Percentiles rank a stretch among this genome's conserved stretches.
phyloP scores from a whole-genome alignment of 495 filamentous ascomycete species.

The Aspergillus haitiensis region DNA sequence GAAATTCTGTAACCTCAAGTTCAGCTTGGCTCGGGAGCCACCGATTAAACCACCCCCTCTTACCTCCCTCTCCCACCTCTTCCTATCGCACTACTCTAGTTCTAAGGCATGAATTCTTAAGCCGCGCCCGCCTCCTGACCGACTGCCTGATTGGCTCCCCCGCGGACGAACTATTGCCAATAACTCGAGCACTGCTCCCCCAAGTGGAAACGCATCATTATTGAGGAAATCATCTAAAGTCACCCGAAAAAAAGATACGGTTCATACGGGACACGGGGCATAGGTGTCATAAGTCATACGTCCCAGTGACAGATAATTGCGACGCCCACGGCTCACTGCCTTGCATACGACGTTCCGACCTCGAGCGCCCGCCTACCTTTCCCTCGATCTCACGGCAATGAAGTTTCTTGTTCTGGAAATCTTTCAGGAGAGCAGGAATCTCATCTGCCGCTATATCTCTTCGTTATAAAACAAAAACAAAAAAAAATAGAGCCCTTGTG shows the following conservation, averaged over 20 bases:
- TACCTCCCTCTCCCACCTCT: conserved; percentile 8
- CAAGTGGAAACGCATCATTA: conserved; percentile 4
- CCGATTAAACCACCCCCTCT: conserved; percentile 1
- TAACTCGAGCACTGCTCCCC: conserved; percentile 8
- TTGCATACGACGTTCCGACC: conserved; percentile 9
- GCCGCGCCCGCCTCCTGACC: not conserved
- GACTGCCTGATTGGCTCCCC: conserved; percentile 7
- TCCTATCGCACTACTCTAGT: conserved; percentile 10
- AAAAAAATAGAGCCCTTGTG: conserved; percentile 11
- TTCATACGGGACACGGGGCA: not conserved
- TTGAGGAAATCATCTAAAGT: not conserved
- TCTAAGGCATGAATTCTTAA: not conserved
- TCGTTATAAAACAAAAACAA: not conserved
- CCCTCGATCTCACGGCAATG: conserved; percentile 18
- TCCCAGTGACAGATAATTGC: not conserved
- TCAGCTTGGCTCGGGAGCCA: not conserved
- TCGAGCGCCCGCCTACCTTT: conserved; percentile 2
- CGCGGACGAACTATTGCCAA: conserved; percentile 16
- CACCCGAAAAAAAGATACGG: not conserved
- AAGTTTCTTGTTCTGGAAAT: conserved; percentile 17
- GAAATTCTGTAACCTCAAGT: not conserved
- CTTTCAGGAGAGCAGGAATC: conserved; percentile 13
- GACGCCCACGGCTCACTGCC: not conserved
- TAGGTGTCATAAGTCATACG: not conserved
- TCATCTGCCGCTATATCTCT: conserved; percentile 7